Conservation (phyloP, 169 alveolate genomes). For the Plasmodium malariae region DNA sequence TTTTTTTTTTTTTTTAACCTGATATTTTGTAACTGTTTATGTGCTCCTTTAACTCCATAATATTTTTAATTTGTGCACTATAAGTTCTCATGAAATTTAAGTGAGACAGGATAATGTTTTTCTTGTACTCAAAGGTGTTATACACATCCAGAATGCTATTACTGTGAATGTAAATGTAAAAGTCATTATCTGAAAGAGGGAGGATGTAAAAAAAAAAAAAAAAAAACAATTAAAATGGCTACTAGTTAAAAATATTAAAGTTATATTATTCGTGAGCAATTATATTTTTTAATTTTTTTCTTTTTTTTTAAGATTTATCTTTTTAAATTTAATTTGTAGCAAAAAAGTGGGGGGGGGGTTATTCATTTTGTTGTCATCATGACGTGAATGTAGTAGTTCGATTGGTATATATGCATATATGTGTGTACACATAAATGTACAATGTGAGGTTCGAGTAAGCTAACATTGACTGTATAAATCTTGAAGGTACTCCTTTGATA, state of each 20-base stretch:
- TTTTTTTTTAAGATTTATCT: no score
- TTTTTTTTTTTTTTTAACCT: constrained; percentile 17
- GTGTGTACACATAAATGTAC: no score
- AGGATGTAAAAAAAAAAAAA: not conserved
- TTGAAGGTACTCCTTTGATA: constrained; percentile 46
- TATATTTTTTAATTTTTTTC: not conserved
- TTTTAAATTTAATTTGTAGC: no score
- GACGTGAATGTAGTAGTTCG: no score
- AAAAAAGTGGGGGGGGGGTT: no score
- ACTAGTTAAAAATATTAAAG: not conserved
- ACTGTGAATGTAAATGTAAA: constrained; percentile 63
- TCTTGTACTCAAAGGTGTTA: constrained; percentile 49
- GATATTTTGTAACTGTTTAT: constrained; percentile 58
- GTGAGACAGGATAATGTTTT: constrained; percentile 51
- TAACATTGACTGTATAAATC: constrained; percentile 54
- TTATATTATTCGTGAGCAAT: no score
- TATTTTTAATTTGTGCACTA: constrained; percentile 34
- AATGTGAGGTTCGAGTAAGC: no score
- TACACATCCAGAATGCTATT: constrained; percentile 53
- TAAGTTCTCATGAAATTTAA: constrained; percentile 50
- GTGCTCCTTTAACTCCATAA: constrained; percentile 29
- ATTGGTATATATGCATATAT: no score
- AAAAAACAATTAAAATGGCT: not conserved
- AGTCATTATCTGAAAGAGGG: constrained; percentile 40
- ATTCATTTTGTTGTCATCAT: no score